Conservation (phyloP, 164 flowering plant species). For the Annona squamosa region DNA sequence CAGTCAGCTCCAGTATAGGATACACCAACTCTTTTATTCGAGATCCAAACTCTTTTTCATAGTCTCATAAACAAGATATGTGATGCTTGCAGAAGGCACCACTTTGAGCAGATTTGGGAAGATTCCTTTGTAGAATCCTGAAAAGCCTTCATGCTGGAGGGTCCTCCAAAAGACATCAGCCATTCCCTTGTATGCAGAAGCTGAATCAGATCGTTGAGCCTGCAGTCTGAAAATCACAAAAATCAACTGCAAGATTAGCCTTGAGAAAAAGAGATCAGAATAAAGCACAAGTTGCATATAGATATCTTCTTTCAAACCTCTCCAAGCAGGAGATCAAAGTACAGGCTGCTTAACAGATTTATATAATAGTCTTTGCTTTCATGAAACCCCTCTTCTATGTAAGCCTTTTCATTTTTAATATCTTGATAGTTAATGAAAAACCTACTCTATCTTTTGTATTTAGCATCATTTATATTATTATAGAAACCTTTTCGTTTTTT, state of each 20-base stretch:
- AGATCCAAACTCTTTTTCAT: constrained; percentile 82
- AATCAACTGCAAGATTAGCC: not conserved
- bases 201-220: constrained; percentile 45
- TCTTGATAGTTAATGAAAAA: too few species aligned
- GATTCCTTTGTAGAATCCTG: constrained; percentile 88
- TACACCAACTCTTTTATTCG: constrained; percentile 24
- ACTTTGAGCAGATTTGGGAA: constrained; percentile 91
- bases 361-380: too few species aligned
- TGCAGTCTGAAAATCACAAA: constrained; percentile 57
- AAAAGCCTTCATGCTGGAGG: constrained; percentile 51
- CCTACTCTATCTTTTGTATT: too few species aligned
- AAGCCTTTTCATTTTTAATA: too few species aligned
- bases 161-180: constrained; percentile 73
- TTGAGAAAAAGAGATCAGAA: not conserved
- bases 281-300: not conserved
- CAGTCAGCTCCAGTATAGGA: constrained; percentile 10
- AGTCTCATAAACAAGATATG: constrained; percentile 80
- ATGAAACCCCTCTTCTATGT: too few species aligned
- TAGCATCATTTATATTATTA: too few species aligned
- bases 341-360: too few species aligned
- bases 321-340: too few species aligned
- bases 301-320: not conserved
- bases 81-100: constrained; percentile 90
- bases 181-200: constrained; percentile 61
- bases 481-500: too few species aligned